Evolutionary conservation across 1,284 basidiomycete species (phyloP).

Genomic region (Irpex lacteus): DNA sequence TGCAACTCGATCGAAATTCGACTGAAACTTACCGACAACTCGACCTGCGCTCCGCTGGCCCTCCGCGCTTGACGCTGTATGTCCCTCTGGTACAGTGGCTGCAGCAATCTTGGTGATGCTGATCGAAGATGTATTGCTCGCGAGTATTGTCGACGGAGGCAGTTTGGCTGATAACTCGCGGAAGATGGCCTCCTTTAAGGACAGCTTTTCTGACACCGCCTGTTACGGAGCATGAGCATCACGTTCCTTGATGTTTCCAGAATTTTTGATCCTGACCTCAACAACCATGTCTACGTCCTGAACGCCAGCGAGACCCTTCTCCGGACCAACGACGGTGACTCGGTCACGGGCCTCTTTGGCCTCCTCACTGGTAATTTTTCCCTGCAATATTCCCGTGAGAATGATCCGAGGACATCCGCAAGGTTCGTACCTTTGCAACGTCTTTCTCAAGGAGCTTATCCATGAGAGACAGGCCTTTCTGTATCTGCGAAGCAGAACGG

Average conservation of each 20-base stretch:
- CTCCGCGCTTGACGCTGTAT: conserved; percentile 55
- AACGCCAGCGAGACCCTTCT: conserved; percentile 50
- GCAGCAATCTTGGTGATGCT: conserved; percentile 93
- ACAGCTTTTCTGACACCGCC: conserved; percentile 88
- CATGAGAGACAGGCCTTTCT: conserved; percentile 70
- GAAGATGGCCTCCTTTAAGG: conserved; percentile 83
- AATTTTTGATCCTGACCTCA: conserved; percentile 52
- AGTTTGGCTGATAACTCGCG: conserved; percentile 65
- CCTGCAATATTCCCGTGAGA: conserved; percentile 27
- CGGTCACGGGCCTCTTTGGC: conserved; percentile 74
- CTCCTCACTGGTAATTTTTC: conserved; percentile 70
- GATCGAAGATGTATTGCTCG: conserved; percentile 93
- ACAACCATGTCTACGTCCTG: conserved; percentile 87
- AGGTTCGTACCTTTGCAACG: conserved; percentile 54
- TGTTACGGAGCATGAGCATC: conserved; percentile 28
- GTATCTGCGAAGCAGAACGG: conserved; percentile 53
- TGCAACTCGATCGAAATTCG: background rate
- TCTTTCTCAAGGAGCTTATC: conserved; percentile 88
- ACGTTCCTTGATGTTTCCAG: background rate
- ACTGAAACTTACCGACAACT: conserved; percentile 63
- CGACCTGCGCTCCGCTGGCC: conserved; percentile 62
- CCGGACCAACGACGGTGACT: conserved; percentile 50
- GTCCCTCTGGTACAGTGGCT: conserved; percentile 59
- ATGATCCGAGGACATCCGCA: background rate
- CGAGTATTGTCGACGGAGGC: conserved; percentile 77